Base-by-base conservation (phyloP, 768 basidiomycete genomes). In the Russula earlei region DNA sequence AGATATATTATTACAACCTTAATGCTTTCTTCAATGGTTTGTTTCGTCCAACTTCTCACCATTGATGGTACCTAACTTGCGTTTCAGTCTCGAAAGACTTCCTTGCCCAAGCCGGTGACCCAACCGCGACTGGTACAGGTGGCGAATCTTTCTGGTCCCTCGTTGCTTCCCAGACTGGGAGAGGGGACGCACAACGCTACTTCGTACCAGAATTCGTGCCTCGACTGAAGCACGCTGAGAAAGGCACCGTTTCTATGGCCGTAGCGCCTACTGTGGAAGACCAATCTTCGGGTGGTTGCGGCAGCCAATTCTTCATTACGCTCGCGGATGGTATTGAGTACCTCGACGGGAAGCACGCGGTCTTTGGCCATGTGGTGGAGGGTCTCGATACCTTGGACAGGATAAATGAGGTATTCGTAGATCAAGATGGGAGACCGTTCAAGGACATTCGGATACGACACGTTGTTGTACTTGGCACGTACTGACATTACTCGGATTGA, bases 1-100 rank as follows among this genome's bases (percentile, higher is more conserved):
- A 97, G 74, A 77, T 90, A 56, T 96, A 96, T 68, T 95, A 95
- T 69, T 98, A 95, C 76, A 95, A 94, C 68, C 72, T 96, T 59
- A 91, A 93, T 68, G 91, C 91, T 0, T 99, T 99, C 75, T 98
- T 98, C 79, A 97, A 99, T 72, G 92, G 93, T 93, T 73, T 24
- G 17, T 43, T 15, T 15, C 12, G 6, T 17, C 9, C 43, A 47
- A 14, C 27, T 33, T 31, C 25, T 48, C 42, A 29, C 37, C 52
- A 22, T 19, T 31, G 10, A 29, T 31, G 2, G 22, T 40, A 36
- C n/a, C 44, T 53, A 27, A 48, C 12, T 31, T 42, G 44, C n/a
- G 15, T 37, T 25, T 3, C 36, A 96, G 93, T 99, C 9, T 93
- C 93, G 37, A 96, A 95, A 71, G 92, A 97, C 67, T 99, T 99